Evolutionary conservation across 2,329 filamentous ascomycete genomes (phyloP).

Genomic region (Aspergillus jensenii): DNA sequence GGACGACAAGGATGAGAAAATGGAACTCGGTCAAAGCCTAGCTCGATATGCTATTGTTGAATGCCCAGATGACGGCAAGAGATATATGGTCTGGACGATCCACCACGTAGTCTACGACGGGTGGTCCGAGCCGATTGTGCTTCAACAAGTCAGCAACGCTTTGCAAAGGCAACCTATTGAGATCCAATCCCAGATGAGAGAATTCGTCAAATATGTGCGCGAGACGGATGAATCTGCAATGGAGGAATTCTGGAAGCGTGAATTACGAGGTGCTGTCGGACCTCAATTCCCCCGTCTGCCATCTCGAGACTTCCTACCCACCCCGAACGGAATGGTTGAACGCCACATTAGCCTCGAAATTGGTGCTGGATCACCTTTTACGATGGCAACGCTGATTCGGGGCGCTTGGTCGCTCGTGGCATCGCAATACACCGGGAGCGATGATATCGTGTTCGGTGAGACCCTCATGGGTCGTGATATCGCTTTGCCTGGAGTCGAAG

Average conservation of each 20-base stretch:
- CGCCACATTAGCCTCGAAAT: slow-evolving; percentile 36
- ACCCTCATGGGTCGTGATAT: slow-evolving; percentile 52
- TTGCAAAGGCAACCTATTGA: slow-evolving; percentile 21
- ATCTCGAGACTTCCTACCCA: slow-evolving; percentile 47
- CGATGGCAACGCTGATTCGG: slow-evolving; percentile 49
- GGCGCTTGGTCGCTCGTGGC: slow-evolving; percentile 51
- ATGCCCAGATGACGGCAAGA: slow-evolving; percentile 21
- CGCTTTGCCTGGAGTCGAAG: slow-evolving; percentile 45
- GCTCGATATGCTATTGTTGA: slow-evolving; percentile 37
- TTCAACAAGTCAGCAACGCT: slow-evolving; percentile 33
- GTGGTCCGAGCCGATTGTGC: slow-evolving; percentile 42
- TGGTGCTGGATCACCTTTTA: slow-evolving; percentile 33
- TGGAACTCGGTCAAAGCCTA: slow-evolving; percentile 37
- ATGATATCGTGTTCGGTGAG: slow-evolving; percentile 52
- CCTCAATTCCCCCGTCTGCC: slow-evolving; percentile 53
- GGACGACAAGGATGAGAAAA: slow-evolving; percentile 25
- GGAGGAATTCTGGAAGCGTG: slow-evolving; percentile 49
- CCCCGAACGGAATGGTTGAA: slow-evolving; percentile 46
- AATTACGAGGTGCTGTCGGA: slow-evolving; percentile 46
- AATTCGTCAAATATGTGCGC: slow-evolving; percentile 51
- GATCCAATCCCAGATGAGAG: slow-evolving; percentile 38
- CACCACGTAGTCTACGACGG: slow-evolving; percentile 56
- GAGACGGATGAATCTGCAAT: slow-evolving; percentile 42
- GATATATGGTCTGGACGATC: slow-evolving; percentile 50
- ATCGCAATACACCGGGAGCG: slow-evolving; percentile 44